Conservation (phyloP, 306 rosid species). For the Prunus mume region DNA sequence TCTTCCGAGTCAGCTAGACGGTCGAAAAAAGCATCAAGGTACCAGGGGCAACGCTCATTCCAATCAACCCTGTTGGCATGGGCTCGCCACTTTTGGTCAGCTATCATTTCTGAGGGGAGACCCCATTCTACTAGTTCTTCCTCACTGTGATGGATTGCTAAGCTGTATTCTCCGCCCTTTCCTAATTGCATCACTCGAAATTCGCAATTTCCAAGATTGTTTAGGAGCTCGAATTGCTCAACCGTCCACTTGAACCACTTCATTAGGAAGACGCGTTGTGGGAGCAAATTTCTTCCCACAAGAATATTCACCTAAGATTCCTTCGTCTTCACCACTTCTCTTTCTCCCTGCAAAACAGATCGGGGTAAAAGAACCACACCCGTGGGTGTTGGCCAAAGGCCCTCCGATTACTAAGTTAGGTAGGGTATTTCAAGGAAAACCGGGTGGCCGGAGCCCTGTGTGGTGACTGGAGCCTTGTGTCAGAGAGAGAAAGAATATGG, state of each 20-base stretch:
- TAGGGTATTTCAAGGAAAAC: no score
- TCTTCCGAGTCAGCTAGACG: conserved; percentile 59
- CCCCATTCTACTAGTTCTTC: conserved; percentile 79
- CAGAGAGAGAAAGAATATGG: no score
- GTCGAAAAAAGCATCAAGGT: conserved; percentile 67
- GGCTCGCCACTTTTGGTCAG: conserved; percentile 86
- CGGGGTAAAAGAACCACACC: no score
- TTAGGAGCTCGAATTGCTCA: conserved; percentile 73
- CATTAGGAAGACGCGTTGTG: conserved; percentile 58
- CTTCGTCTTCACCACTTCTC: no score
- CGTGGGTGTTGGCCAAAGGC: no score
- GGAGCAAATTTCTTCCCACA: no score
- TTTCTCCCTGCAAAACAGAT: no score
- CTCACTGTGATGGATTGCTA: conserved; percentile 82
- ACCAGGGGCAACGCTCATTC: conserved; percentile 51
- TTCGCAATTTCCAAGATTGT: conserved; percentile 62
- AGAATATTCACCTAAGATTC: no score
- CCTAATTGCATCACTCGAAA: conserved; percentile 82
- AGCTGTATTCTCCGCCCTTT: conserved; percentile 82
- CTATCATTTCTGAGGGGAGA: conserved; percentile 79
- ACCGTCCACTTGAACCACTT: conserved; percentile 97
- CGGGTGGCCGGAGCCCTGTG: no score
- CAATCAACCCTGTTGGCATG: conserved; percentile 44
- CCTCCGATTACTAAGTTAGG: no score
- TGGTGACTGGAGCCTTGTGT: no score